Base-by-base conservation (phyloP, 371 early-diverging fungal genomes). In the Actinomucor elegans region DNA sequence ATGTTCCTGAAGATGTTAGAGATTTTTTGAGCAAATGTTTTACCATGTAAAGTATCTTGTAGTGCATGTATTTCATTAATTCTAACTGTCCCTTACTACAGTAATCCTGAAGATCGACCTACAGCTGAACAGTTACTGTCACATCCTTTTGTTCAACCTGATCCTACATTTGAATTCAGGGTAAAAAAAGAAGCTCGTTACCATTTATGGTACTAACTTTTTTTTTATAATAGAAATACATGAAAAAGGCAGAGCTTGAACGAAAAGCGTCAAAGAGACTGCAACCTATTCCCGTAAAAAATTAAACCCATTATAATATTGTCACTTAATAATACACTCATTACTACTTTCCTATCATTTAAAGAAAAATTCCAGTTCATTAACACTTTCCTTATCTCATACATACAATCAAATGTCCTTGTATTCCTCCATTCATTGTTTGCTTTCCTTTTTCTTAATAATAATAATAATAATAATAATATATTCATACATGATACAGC, bases 1-100 rank as follows among this genome's bases (percentile, higher is more conserved):
- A 73, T 41, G 69, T 90, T 20, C 85, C 87, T 8, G 77, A 76
- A 11, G 77, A 80, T 21, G 93, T 85, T 31, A 72, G 75, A 36
- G 85, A 89, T 52, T 94, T 97, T 61, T 64, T 97, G 48, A 78
- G 75, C 43, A 71, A 79, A 67, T 89, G 92, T 21, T 90, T 94
- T 55, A 81, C 80, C 55, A 79, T 87, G 75, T 84, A 70, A 77
- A 78, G 61, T 27, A n/a, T n/a, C n/a, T n/a, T n/a, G n/a, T 33
- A 43, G 21, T 12, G 0, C 17, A 14, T 17, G 12, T 27, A 2
- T 7, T 26, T 12, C 4, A 12, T 15, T 32, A 34, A 18, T 28
- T 34, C 12, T 24, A 6, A 18, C 5, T 45, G 3, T 24, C 15
- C 6, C 33, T 18, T 29, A 24, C n/a, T 31, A 29, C 17, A 72